Conservation (phyloP, 495 filamentous ascomycete species). For the Penicillium tannophilum region DNA sequence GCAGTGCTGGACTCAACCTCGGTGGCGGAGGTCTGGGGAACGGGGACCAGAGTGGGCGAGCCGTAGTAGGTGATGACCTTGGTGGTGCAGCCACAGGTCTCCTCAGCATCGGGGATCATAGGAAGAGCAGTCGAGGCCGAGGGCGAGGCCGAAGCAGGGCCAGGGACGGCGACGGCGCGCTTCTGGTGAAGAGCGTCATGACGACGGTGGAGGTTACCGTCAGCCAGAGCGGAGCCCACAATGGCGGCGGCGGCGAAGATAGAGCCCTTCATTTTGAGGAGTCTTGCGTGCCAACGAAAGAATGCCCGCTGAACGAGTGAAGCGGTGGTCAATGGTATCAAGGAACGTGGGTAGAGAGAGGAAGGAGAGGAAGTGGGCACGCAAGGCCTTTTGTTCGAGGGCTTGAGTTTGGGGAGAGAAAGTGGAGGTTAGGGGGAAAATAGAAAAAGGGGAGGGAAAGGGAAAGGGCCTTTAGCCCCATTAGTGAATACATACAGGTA, state of each 20-base stretch:
- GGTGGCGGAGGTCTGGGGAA: slow-evolving; percentile 24
- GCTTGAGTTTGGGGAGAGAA: slow-evolving; percentile 26
- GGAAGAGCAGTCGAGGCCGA: neutral
- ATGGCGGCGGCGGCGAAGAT: slow-evolving; percentile 68
- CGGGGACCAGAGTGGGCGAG: slow-evolving; percentile 51
- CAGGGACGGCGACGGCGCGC: slow-evolving; percentile 21
- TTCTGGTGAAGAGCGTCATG: slow-evolving; percentile 63
- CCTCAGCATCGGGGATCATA: slow-evolving; percentile 29
- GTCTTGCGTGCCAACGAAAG: slow-evolving; percentile 53
- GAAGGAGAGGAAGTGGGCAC: slow-evolving; percentile 51
- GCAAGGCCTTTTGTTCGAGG: slow-evolving; percentile 52
- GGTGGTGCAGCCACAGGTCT: slow-evolving; percentile 69
- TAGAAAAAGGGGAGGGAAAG: slow-evolving; percentile 28
- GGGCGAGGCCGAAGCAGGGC: neutral
- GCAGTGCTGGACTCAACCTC: neutral
- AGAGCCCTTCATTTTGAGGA: slow-evolving; percentile 66
- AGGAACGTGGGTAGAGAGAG: slow-evolving; percentile 43
- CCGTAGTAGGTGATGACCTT: slow-evolving; percentile 63
- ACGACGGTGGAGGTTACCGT: slow-evolving; percentile 59
- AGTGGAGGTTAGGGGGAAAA: slow-evolving; percentile 40
- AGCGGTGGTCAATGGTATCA: slow-evolving; percentile 67
- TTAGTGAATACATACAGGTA: slow-evolving; percentile 7
- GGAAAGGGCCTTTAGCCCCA: slow-evolving; percentile 7
- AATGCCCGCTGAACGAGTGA: slow-evolving; percentile 97
- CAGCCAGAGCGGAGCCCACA: slow-evolving; percentile 61